Conservation (phyloP, 2,329 filamentous ascomycete species). For the Claviceps monticola region DNA sequence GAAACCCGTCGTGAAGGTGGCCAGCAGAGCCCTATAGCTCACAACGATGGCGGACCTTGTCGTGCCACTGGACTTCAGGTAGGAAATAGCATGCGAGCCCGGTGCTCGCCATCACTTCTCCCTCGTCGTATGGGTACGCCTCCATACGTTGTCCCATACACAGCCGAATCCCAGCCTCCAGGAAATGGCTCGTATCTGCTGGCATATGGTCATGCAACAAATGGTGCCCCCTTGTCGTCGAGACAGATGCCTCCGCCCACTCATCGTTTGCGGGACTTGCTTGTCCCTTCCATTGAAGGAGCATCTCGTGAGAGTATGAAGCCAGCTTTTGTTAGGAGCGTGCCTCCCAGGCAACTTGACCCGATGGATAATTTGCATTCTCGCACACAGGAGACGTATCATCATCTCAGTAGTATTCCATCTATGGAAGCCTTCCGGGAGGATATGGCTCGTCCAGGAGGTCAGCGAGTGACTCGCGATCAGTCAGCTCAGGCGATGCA, state of each 20-base stretch:
- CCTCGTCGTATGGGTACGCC: not conserved
- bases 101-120: conserved; percentile 4
- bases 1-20: conserved; percentile 1
- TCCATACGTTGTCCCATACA: not conserved
- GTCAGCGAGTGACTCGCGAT: conserved; percentile 9
- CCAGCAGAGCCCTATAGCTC: not conserved
- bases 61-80: conserved; percentile 3
- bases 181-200: conserved; percentile 15
- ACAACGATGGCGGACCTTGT: conserved; percentile 3
- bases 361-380: conserved; percentile 10
- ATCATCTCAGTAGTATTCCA: conserved; percentile 8
- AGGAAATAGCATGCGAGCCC: not conserved
- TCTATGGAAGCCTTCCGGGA: not conserved
- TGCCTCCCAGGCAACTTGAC: conserved; percentile 16
- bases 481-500: not conserved
- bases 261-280: conserved; percentile 23
- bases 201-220: conserved; percentile 9
- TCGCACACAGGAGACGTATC: conserved; percentile 4
- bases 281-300: conserved; percentile 34
- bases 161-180: not conserved
- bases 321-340: conserved; percentile 21
- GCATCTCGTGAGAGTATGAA: conserved; percentile 22
- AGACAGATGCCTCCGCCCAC: conserved; percentile 7
- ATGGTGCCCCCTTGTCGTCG: conserved; percentile 8
- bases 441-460: not conserved